Conservation (phyloP, 805 yeast species). For the Saccharomycopsis sp. region DNA sequence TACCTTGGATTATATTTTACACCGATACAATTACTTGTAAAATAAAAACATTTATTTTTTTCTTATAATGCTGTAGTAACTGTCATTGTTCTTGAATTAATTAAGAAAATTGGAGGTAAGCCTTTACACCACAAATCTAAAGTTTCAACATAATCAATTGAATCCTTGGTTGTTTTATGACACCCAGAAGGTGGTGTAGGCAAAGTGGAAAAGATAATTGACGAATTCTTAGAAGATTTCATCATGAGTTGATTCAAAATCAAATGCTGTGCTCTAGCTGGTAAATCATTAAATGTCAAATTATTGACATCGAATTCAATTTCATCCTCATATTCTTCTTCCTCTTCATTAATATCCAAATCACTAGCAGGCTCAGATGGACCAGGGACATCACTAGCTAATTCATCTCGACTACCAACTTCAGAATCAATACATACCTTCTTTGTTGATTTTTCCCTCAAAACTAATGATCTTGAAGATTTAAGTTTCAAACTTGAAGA, state of each 20-base stretch:
- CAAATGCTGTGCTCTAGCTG: slow-evolving; percentile 85
- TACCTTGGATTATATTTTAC: background rate
- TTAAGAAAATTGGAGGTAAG: slow-evolving; percentile 73
- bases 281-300: slow-evolving; percentile 73
- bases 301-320: slow-evolving; percentile 29
- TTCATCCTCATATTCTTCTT: slow-evolving; percentile 27
- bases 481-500: background rate
- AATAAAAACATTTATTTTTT: background rate
- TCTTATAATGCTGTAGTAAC: slow-evolving; percentile 81
- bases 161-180: slow-evolving; percentile 58
- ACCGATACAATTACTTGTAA: background rate
- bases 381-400: no score
- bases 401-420: background rate
- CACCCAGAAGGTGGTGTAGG: slow-evolving; percentile 87
- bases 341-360: slow-evolving; percentile 22
- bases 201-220: slow-evolving; percentile 77
- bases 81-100: slow-evolving; percentile 91
- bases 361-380: slow-evolving; percentile 22
- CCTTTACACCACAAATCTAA: slow-evolving; percentile 75
- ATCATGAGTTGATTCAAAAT: slow-evolving; percentile 83
- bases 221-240: slow-evolving; percentile 53
- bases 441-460: slow-evolving; percentile 1
- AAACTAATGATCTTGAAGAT: background rate
- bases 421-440: no score
- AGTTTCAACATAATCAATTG: slow-evolving; percentile 68